Conservation (phyloP, 2,329 filamentous ascomycete species). For the Pseudopithomyces chartarum region DNA sequence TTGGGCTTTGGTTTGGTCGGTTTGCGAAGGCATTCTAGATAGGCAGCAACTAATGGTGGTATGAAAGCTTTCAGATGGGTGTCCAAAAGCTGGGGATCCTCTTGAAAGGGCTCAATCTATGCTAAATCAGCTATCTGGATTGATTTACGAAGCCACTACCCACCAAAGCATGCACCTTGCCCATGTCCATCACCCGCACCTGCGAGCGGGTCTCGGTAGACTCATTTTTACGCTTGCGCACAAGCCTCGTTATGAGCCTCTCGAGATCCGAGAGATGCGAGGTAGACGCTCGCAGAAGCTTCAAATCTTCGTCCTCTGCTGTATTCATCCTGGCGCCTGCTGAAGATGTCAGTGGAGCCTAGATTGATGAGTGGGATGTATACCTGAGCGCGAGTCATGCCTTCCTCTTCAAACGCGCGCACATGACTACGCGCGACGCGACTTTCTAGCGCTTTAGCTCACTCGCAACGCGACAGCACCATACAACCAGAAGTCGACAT, state of each 20-base stretch:
- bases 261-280: constrained; percentile 36
- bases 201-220: constrained; percentile 38
- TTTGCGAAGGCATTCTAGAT: constrained; percentile 67
- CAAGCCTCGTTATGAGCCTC: constrained; percentile 39
- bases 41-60: constrained; percentile 74
- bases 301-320: constrained; percentile 53
- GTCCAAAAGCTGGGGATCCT: constrained; percentile 92
- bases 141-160: background rate
- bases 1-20: constrained; percentile 24
- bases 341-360: constrained; percentile 3
- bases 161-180: constrained; percentile 45
- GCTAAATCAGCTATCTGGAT: background rate
- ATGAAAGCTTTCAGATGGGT: constrained; percentile 78
- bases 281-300: constrained; percentile 50
- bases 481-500: background rate
- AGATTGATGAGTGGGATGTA: constrained; percentile 6
- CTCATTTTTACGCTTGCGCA: constrained; percentile 41
- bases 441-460: constrained; percentile 7
- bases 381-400: constrained; percentile 33
- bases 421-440: constrained; percentile 32
- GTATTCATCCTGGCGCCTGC: constrained; percentile 34
- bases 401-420: constrained; percentile 32
- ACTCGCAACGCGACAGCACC: constrained; percentile 5
- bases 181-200: constrained; percentile 47
- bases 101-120: constrained; percentile 85